phyloP scores from a whole-genome alignment of 23 red algal species.

The Cyanidiococcus yangmingshanensis region DNA sequence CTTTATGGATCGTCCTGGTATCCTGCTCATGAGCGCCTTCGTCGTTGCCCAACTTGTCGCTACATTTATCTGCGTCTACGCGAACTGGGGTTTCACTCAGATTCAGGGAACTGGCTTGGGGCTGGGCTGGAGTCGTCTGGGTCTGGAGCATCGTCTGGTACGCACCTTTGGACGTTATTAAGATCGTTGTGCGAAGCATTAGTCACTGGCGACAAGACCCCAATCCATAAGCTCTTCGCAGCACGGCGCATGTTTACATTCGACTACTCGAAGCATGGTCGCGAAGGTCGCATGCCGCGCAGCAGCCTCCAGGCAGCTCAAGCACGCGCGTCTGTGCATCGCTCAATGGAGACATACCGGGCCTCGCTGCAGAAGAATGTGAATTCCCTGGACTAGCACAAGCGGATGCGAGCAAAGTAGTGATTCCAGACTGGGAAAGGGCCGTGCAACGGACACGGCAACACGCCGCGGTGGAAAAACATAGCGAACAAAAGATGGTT shows the following conservation, averaged over 20 bases:
- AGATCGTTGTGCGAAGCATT: constrained; percentile 29
- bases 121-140: constrained; percentile 30
- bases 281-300: neutral
- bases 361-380: constrained; percentile 10
- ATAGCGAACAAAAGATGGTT: too few relatives aligned
- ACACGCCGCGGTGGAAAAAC: too few relatives aligned
- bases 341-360: constrained; percentile 8
- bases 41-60: constrained; percentile 19
- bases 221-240: constrained; percentile 4
- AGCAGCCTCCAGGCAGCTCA: constrained; percentile 1
- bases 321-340: constrained; percentile 10
- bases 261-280: neutral
- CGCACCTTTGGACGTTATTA: constrained; percentile 17
- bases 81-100: constrained; percentile 34
- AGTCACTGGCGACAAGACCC: constrained; percentile 17
- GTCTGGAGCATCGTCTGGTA: constrained; percentile 30
- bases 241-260: neutral
- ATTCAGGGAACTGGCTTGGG: constrained; percentile 36
- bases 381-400: neutral
- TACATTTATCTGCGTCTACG: constrained; percentile 30
- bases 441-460: too few relatives aligned
- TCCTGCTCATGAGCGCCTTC: constrained; percentile 32
- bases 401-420: too few relatives aligned
- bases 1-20: constrained; percentile 31
- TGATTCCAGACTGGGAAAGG: too few relatives aligned